Percentiles rank a stretch among this genome's conserved stretches.
Evolutionary conservation across 768 basidiomycete genomes (phyloP).

Genomic region (Pisolithus microcarpus): DNA sequence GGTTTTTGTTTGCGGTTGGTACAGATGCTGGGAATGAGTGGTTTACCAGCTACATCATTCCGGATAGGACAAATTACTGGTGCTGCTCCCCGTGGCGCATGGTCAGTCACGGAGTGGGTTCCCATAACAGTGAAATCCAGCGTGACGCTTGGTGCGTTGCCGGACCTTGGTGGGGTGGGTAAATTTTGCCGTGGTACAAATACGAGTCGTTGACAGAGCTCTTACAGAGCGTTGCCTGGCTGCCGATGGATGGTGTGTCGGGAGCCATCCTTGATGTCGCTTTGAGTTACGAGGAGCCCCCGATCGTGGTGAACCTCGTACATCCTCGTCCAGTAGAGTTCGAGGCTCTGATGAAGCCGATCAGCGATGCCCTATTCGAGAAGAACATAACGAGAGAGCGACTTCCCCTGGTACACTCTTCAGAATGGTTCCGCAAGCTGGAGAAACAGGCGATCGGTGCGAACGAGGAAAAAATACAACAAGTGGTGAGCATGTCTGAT

Average conservation of each 20-base stretch:
- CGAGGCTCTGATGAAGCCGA: slow-evolving; percentile 16
- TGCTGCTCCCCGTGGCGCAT: slow-evolving; percentile 27
- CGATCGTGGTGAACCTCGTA: slow-evolving; percentile 25
- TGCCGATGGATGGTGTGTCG: slow-evolving; percentile 23
- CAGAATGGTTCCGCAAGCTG: slow-evolving; percentile 29
- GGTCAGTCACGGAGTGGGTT: slow-evolving; percentile 32
- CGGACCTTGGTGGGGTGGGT: slow-evolving; percentile 25
- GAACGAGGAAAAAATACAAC: slow-evolving; percentile 18
- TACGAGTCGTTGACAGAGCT: background rate
- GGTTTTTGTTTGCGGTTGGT: background rate
- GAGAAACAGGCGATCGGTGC: slow-evolving; percentile 6
- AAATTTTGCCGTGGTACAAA: background rate
- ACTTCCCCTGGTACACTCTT: slow-evolving; percentile 27
- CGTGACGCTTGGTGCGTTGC: slow-evolving; percentile 23
- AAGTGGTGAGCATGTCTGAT: slow-evolving; percentile 23
- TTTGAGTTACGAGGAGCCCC: slow-evolving; percentile 13
- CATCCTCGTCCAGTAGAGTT: slow-evolving; percentile 28
- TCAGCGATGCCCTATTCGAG: slow-evolving; percentile 14
- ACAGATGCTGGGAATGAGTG: slow-evolving; percentile 27
- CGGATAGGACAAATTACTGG: slow-evolving; percentile 34
- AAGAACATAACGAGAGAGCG: slow-evolving; percentile 5
- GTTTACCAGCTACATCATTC: slow-evolving; percentile 27
- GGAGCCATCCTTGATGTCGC: slow-evolving; percentile 23
- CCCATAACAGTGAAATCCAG: slow-evolving; percentile 32
- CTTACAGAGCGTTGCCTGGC: slow-evolving; percentile 23